Percentiles rank a stretch among this genome's conserved stretches.
Conservation (phyloP, 257 asterid species). For the Nicotiana paniculata region DNA sequence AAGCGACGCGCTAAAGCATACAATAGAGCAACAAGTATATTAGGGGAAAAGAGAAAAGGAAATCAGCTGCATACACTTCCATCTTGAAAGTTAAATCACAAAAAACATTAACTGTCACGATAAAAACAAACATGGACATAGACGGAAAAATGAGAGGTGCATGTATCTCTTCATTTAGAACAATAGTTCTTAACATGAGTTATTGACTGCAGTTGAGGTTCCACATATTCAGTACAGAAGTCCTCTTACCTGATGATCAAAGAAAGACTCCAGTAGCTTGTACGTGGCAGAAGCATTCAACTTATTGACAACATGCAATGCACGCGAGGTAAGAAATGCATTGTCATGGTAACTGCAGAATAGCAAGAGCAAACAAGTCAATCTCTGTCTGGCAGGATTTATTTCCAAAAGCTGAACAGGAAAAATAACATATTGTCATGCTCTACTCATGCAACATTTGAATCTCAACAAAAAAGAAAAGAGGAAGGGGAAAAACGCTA, state of each 20-base stretch:
- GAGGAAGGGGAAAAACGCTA: too few relatives aligned
- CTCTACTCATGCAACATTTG: not conserved
- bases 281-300: conserved; percentile 51
- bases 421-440: not conserved
- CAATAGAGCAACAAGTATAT: too few relatives aligned
- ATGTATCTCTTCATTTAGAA: not conserved
- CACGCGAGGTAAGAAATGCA: conserved; percentile 62
- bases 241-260: conserved; percentile 50
- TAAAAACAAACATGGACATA: too few relatives aligned
- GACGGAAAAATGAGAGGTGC: not conserved
- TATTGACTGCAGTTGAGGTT: not conserved
- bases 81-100: too few relatives aligned
- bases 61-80: too few relatives aligned
- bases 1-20: too few relatives aligned
- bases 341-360: conserved; percentile 85
- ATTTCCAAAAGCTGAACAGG: not conserved
- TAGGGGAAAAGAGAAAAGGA: too few relatives aligned
- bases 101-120: not conserved
- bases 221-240: not conserved
- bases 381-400: not conserved
- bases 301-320: conserved; percentile 56
- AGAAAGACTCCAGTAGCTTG: conserved; percentile 60
- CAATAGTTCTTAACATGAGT: not conserved
- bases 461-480: not conserved
- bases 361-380: not conserved